phyloP scores from a whole-genome alignment of 2,329 filamentous ascomycete species.

The Phialemonium atrogriseum region DNA sequence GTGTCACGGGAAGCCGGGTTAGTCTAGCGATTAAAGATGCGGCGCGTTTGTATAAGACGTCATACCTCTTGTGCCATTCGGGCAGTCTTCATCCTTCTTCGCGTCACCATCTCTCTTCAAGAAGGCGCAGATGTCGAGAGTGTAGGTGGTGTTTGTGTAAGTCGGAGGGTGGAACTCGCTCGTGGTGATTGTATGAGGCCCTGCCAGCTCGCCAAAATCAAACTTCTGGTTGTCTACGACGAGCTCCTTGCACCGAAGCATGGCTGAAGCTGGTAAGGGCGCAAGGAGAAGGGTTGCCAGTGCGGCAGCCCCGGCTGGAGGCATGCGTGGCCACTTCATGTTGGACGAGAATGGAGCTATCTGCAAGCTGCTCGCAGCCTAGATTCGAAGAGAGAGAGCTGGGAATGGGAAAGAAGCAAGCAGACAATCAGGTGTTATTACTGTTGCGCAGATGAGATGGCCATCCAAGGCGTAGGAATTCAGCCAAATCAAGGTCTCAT shows the following conservation, averaged over 20 bases:
- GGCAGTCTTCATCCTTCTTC: constrained; percentile 53
- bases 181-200: constrained; percentile 61
- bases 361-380: no score
- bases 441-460: no score
- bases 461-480: no score
- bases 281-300: constrained; percentile 10
- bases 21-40: no score
- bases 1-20: no score
- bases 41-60: no score
- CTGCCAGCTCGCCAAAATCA: constrained; percentile 54
- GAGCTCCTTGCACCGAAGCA: constrained; percentile 55
- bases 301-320: neutral
- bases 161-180: constrained; percentile 42
- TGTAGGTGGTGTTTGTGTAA: constrained; percentile 69
- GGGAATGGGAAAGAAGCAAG: no score
- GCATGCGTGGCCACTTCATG: neutral
- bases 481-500: no score
- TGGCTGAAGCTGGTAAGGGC: constrained; percentile 32
- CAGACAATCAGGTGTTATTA: no score
- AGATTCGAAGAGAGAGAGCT: no score
- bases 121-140: constrained; percentile 65
- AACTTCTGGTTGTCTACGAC: constrained; percentile 51
- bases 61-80: constrained; percentile 59
- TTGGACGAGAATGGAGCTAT: neutral
- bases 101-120: constrained; percentile 54